Evolutionary conservation across 345 rosid genomes (phyloP), one percentile per base, ranked within the genome.

Genomic region (Capsella bursapastoris): DNA sequence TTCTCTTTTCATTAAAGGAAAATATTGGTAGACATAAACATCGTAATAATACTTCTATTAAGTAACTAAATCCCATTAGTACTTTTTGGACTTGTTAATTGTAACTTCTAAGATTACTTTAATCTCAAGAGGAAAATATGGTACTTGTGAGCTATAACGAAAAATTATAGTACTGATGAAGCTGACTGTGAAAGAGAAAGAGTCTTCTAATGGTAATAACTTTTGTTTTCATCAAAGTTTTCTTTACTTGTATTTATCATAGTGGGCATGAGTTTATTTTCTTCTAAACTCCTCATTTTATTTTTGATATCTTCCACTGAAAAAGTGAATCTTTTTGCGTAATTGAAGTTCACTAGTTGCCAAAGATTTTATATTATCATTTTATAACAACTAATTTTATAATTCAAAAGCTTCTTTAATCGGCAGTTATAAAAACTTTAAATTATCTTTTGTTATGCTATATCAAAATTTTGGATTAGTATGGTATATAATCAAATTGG

Each of bases 261-360:
- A 76, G 74, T 62, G 75, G 51, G 28, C 35, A 61, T 9, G 58
- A 8, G 18, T 69, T 62, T n/a, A 44, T 11, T 56, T 69, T 76
- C 60, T 57, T 40, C 27, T 35, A 35, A 64, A 44, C 35, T 64
- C 28, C 35, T 76, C 70, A 76, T 69, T 22, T 76, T 62, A 68
- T 5, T 76, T 57, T 71, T 48, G 38, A 70, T 70, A 64, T 71
- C 68, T 64, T 71, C 76, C 80, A 77, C 80, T 64, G 64, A 38
- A 61, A 76, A 64, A n/a, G 71, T 25, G 47, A 70, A 48, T 47
- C 40, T 48, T 28, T 27, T 70, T 45, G 14, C 60, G 50, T 38
- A 70, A 48, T 5, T 76, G 53, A 37, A 38, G 38, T 56, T 64
- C 47, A 56, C 76, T 70, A 70, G 66, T 32, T 64, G 29, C 66